Base-by-base conservation (phyloP, 768 basidiomycete genomes). In the Trametes cubensis region DNA sequence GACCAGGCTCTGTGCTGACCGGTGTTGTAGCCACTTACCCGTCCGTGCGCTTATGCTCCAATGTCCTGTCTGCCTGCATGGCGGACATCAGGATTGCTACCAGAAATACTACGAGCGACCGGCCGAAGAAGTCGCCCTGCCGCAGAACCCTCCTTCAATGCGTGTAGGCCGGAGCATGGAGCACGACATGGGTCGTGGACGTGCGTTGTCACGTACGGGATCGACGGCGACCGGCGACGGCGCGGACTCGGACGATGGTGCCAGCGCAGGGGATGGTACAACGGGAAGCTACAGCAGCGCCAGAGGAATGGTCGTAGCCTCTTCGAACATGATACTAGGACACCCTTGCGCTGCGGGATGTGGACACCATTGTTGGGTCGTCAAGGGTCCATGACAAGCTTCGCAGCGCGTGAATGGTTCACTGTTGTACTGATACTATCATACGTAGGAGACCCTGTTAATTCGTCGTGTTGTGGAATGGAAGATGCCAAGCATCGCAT, bases 1-100 rank as follows among this genome's bases (percentile, higher is more conserved):
- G 52, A 44, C 14, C 52, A 48, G 21, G 3, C 11, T 40, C 47
- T 44, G 49, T 8, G 50, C 45, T 49, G 50, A 58, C 58, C 68
- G 46, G 66, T 34, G 15, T 21, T 7, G 44, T 62, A 93, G 92
- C 72, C 92, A 85, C 57, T 82, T 94, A 28, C 92, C 92, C 4
- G 89, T 93, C 17, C 84, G 83, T 28, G 77, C 83, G 0, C 76
- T 92, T 5, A 73, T 90, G 2, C 88, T 92, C 70, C 85, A 87
- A 54, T 94, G 92, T 71, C 81, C 88, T 0, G 75, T 89, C 1
- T 94, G 92, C 70, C 76, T 82, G 45, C 92, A 94, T 63, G 92
- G 92, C 0, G 92, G 92, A 0, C 92, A 94, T 66, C 87, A 88
- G 66, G 79, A 81, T 20, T 94, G 92, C 73, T 92, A 91, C 67